Evolutionary conservation across 1,284 basidiomycete genomes (phyloP).

Genomic region (Cutaneotrichosporon sp.): DNA sequence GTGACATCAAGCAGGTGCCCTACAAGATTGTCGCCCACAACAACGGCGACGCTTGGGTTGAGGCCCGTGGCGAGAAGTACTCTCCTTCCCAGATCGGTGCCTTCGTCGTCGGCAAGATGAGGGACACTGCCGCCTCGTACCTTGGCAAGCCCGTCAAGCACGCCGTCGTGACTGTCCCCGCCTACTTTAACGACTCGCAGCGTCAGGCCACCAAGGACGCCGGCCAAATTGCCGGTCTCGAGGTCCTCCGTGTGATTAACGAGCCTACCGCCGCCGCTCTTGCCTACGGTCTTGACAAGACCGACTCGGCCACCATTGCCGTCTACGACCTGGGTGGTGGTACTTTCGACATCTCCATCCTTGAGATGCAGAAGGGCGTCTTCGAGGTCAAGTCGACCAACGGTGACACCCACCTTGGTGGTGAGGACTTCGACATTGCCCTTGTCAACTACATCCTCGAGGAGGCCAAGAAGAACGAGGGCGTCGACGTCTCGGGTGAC

Average conservation of each 20-base stretch:
- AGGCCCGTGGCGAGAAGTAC: slow-evolving; percentile 60
- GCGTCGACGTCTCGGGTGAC: slow-evolving; percentile 75
- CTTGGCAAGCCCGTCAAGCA: slow-evolving; percentile 91
- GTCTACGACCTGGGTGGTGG: slow-evolving; percentile 96
- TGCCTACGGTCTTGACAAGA: slow-evolving; percentile 85
- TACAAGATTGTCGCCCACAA: slow-evolving; percentile 69
- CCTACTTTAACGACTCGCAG: slow-evolving; percentile 99
- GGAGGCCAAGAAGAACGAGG: slow-evolving; percentile 91
- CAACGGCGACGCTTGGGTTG: slow-evolving; percentile 66
- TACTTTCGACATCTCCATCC: slow-evolving; percentile 95
- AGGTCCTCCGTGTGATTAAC: slow-evolving; percentile 97
- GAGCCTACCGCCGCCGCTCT: slow-evolving; percentile 97
- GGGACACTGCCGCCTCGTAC: slow-evolving; percentile 87
- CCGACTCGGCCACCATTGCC: slow-evolving; percentile 79
- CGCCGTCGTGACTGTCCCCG: slow-evolving; percentile 96
- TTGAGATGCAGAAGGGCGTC: slow-evolving; percentile 98
- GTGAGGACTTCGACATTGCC: slow-evolving; percentile 94
- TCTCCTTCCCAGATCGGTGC: slow-evolving; percentile 63
- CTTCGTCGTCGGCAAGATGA: slow-evolving; percentile 89
- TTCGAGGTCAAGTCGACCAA: slow-evolving; percentile 99
- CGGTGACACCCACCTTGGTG: slow-evolving; percentile 97
- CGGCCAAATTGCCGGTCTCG: slow-evolving; percentile 97
- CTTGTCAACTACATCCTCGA: slow-evolving; percentile 81
- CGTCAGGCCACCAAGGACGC: slow-evolving; percentile 99
- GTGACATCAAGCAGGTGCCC: slow-evolving; percentile 64